phyloP scores from a whole-genome alignment of 2,329 filamentous ascomycete genomes.

The Amesomyces nigricolor region DNA sequence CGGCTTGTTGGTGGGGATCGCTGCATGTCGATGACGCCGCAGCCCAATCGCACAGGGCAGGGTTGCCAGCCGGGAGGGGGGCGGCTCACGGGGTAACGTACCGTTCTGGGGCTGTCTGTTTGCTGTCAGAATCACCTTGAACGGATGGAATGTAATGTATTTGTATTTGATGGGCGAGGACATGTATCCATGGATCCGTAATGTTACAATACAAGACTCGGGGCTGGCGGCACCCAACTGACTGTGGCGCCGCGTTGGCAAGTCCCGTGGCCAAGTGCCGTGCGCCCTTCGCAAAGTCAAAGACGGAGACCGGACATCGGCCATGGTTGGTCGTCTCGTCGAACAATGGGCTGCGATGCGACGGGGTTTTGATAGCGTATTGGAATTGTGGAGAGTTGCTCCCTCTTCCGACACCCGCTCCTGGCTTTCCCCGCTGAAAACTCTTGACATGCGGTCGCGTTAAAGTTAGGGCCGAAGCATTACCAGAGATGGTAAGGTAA shows the following conservation, averaged over 20 bases:
- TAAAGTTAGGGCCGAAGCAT: conserved; percentile 11
- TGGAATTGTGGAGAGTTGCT: not conserved
- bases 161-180: too few species aligned
- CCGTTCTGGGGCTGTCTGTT: not conserved
- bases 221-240: too few species aligned
- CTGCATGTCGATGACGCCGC: conserved; percentile 30
- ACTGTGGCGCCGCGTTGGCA: too few species aligned
- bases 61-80: conserved; percentile 26
- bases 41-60: conserved; percentile 22
- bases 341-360: too few species aligned
- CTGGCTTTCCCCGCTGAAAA: not conserved
- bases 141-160: too few species aligned
- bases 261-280: too few species aligned
- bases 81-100: conserved; percentile 8
- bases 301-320: too few species aligned
- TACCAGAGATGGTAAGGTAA: not conserved
- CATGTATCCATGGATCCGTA: not conserved
- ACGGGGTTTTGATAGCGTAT: not conserved
- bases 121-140: too few species aligned
- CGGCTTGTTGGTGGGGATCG: conserved; percentile 24
- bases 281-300: too few species aligned
- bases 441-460: conserved; percentile 4
- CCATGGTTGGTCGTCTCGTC: too few species aligned
- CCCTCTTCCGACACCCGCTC: not conserved
- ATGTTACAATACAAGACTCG: too few species aligned